Evolutionary conservation across 352 stramenopile genomes (phyloP).

Genomic region (Phytophthora citricola): DNA sequence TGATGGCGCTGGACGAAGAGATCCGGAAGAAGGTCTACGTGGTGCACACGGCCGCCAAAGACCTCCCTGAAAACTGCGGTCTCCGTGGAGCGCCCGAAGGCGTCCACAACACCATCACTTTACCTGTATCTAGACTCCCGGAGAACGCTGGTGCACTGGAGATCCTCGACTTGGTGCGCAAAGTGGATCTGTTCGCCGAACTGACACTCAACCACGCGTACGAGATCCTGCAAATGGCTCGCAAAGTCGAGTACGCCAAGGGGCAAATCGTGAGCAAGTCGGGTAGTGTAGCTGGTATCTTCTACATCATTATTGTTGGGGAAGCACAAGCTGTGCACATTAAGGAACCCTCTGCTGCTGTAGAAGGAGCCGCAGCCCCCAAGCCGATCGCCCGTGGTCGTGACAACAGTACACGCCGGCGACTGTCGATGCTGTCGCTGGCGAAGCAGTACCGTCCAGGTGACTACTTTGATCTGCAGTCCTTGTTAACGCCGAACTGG

Average conservation of each 20-base stretch:
- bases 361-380: not conserved
- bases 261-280: conserved; percentile 55
- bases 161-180: conserved; percentile 85
- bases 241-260: conserved; percentile 74
- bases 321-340: conserved; percentile 66
- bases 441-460: conserved; percentile 84
- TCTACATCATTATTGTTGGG: conserved; percentile 88
- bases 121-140: conserved; percentile 73
- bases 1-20: conserved; percentile 87
- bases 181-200: conserved; percentile 84
- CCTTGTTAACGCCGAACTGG: conserved; percentile 76
- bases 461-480: conserved; percentile 91
- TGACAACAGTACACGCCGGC: conserved; percentile 46
- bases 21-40: conserved; percentile 95
- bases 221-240: conserved; percentile 86
- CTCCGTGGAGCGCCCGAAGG: conserved; percentile 90
- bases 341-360: conserved; percentile 22
- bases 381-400: conserved; percentile 34
- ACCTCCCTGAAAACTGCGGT: conserved; percentile 74
- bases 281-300: conserved; percentile 62
- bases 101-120: conserved; percentile 88
- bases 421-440: conserved; percentile 65
- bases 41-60: conserved; percentile 93
- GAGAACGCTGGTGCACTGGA: conserved; percentile 83
- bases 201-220: conserved; percentile 88